Conservation (phyloP, 768 basidiomycete genomes). For the Cystofilobasidium capitatum region DNA sequence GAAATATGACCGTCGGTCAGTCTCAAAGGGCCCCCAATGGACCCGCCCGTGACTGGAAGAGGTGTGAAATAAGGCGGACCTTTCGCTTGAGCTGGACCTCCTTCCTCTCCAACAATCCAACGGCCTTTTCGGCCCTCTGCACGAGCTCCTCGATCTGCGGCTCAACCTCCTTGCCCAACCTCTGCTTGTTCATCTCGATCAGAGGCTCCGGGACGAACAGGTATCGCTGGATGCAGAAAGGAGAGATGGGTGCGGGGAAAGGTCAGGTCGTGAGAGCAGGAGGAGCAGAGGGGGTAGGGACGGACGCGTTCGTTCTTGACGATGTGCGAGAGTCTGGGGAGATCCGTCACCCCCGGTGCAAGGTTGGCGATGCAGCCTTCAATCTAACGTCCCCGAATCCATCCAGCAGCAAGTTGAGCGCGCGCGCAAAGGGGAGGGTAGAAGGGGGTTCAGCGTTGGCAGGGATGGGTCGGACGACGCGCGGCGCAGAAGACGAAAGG, state of each 20-base stretch:
- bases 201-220: conserved; percentile 63
- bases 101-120: conserved; percentile 54
- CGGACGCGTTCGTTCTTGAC: conserved; percentile 54
- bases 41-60: background rate
- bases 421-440: background rate
- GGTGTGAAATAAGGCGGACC: conserved; percentile 41
- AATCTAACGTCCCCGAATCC: background rate
- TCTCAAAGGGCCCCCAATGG: background rate
- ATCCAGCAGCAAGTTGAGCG: background rate
- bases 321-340: conserved; percentile 60
- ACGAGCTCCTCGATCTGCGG: conserved; percentile 69
- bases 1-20: background rate
- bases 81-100: conserved; percentile 56
- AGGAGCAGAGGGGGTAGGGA: background rate
- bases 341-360: conserved; percentile 41
- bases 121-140: conserved; percentile 58
- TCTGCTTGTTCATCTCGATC: conserved; percentile 62
- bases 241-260: background rate
- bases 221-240: conserved; percentile 49
- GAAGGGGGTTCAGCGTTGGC: background rate
- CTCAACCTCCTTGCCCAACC: conserved; percentile 68
- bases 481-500: background rate
- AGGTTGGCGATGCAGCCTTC: conserved; percentile 17
- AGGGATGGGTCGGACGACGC: background rate
- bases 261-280: background rate